Base-by-base conservation (phyloP, 495 filamentous ascomycete species). In the Staphylotrichum tortipilum region DNA sequence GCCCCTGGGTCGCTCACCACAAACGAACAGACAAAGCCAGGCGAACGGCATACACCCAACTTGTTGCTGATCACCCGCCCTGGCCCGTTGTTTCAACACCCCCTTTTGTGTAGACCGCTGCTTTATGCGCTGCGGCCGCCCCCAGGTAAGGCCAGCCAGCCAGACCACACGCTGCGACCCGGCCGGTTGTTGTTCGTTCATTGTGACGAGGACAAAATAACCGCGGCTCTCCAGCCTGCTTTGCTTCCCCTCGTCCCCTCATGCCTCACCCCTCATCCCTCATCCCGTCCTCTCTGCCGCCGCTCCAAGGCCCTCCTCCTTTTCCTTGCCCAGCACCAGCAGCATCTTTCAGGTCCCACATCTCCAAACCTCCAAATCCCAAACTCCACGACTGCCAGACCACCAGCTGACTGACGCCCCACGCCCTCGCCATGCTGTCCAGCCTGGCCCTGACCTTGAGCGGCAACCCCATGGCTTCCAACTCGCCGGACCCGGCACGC, bases 381-480 rank as follows among this genome's bases (percentile, higher is more conserved):
- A n/a, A n/a, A n/a, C n/a, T n/a, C n/a, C n/a, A n/a, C n/a, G n/a
- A n/a, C n/a, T n/a, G n/a, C n/a, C n/a, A n/a, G n/a, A n/a, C n/a
- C n/a, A n/a, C n/a, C n/a, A n/a, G n/a, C n/a, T n/a, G 7, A 15
- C 29, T 33, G 24, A 22, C 29, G 10, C 41, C 22, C 7, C 21
- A 22, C 29, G 10, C 41, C 22, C 7, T 30, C 41, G 11, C 41
- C n/a, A 44, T 44, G 18, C 28, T 22, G 4, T 23, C 36, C 15
- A 23, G 10, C n/a, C 15, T 30, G 14, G 44, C n/a, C 38, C 15
- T 21, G 18, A 47, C n/a, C 38, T 11, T 21, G 18, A 54, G 41
- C 36, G 43, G 40, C 38, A 58, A 47, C 47, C 47, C 35, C 38
- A 60, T 61, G 62, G 49, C 60, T 14, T 56, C 61, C 31, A 57